phyloP scores from a whole-genome alignment of 1,139 yeast species.

The Saccharomyces pastorianus region DNA sequence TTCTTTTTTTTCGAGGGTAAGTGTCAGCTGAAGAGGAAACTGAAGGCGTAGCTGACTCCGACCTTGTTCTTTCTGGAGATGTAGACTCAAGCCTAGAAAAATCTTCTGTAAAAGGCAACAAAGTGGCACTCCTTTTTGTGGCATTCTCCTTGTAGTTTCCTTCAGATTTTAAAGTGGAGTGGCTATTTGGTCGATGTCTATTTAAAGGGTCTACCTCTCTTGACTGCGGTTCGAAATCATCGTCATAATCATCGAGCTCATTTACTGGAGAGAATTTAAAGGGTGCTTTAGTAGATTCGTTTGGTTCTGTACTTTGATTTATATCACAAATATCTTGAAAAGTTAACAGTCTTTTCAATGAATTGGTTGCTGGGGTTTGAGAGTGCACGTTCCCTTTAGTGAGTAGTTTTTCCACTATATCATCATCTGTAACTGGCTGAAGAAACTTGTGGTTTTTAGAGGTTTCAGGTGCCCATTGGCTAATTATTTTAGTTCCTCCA shows the following conservation, averaged over 20 bases:
- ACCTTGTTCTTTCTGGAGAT: not conserved
- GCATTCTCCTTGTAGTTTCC: too few species aligned
- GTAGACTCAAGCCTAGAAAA: not conserved
- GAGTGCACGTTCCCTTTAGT: too few species aligned
- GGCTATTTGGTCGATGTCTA: not conserved
- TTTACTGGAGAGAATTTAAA: not conserved
- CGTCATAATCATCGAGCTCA: not conserved
- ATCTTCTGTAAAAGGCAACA: not conserved
- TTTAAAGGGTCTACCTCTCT: not conserved
- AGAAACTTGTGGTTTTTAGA: constrained; percentile 19
- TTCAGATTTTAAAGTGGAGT: too few species aligned
- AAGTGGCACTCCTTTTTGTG: too few species aligned
- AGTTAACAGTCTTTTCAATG: not conserved
- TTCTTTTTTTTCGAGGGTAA: constrained; percentile 5
- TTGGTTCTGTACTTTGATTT: not conserved
- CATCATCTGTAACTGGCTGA: constrained; percentile 1
- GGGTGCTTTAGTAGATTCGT: not conserved
- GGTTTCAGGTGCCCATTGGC: constrained; percentile 28
- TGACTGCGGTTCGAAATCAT: not conserved
- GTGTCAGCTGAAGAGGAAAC: not conserved
- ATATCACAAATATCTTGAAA: too few species aligned
- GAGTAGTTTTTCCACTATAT: not conserved
- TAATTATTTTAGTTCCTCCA: constrained; percentile 14
- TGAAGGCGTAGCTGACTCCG: not conserved
- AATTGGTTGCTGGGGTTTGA: not conserved